Evolutionary conservation across 768 basidiomycete species (phyloP).

Genomic region (Lentinula raphanica): DNA sequence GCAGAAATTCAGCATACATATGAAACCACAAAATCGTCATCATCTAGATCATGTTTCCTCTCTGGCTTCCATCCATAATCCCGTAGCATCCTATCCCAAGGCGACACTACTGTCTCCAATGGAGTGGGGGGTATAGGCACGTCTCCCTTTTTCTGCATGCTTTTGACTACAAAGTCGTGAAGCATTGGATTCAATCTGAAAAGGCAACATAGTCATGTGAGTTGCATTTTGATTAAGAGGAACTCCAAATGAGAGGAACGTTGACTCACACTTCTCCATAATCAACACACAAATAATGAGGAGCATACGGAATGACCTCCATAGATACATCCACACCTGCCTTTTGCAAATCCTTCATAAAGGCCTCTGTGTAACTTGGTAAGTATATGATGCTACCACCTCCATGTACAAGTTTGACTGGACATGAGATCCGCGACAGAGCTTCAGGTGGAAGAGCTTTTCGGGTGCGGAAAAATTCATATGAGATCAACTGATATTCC

Average conservation of each 20-base stretch:
- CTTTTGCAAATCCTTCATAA: conserved; percentile 14
- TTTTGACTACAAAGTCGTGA: neutral
- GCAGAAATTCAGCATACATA: no score
- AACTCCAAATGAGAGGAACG: no score
- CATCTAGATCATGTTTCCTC: neutral
- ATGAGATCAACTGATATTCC: conserved; percentile 8
- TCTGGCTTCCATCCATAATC: conserved; percentile 1
- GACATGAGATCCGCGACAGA: conserved; percentile 15
- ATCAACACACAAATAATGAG: conserved; percentile 17
- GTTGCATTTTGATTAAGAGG: no score
- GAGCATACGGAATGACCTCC: conserved; percentile 10
- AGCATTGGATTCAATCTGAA: neutral
- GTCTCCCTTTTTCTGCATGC: neutral
- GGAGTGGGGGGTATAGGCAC: neutral
- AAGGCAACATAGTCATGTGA: neutral
- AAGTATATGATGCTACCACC: conserved; percentile 19
- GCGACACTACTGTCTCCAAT: neutral
- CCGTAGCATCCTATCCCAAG: neutral
- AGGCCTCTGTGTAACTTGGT: conserved; percentile 10
- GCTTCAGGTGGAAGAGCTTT: conserved; percentile 7
- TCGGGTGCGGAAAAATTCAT: conserved; percentile 14
- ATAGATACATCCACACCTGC: conserved; percentile 15
- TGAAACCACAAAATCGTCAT: neutral
- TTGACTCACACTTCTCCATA: conserved; percentile 13
- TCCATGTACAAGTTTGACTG: conserved; percentile 19